Percentiles rank a stretch among this genome's conserved stretches.
phyloP scores from a whole-genome alignment of 305 asterid genomes.

The Fraxinus velutina region DNA sequence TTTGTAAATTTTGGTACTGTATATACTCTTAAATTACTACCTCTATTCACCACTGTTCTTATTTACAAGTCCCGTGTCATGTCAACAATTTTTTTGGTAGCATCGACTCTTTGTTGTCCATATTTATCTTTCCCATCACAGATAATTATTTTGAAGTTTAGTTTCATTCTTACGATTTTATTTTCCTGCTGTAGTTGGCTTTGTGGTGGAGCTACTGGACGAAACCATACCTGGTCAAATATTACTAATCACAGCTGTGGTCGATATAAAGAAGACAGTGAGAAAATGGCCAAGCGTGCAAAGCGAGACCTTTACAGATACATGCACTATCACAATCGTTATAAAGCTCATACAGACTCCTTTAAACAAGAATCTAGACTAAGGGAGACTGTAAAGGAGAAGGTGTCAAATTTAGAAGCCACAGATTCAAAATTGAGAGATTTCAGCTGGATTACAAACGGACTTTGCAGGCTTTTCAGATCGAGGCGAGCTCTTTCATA shows the following conservation, averaged over 20 bases:
- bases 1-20: not conserved
- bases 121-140: not conserved
- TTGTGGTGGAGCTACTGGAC: slow-evolving; percentile 93
- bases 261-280: slow-evolving; percentile 64
- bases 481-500: slow-evolving; percentile 85
- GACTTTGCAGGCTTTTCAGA: slow-evolving; percentile 74
- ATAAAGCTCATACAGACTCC: slow-evolving; percentile 86
- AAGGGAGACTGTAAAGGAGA: slow-evolving; percentile 54
- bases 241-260: slow-evolving; percentile 88
- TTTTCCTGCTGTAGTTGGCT: slow-evolving; percentile 66
- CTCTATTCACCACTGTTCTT: not conserved
- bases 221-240: slow-evolving; percentile 71
- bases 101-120: slow-evolving; percentile 2
- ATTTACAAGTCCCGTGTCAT: not conserved
- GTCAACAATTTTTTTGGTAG: not conserved
- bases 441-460: slow-evolving; percentile 80
- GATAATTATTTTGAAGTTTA: not conserved
- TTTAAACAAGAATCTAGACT: slow-evolving; percentile 68
- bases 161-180: slow-evolving; percentile 20
- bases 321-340: slow-evolving; percentile 84
- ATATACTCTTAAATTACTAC: not conserved
- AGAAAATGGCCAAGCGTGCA: slow-evolving; percentile 61
- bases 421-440: slow-evolving; percentile 58
- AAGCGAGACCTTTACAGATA: slow-evolving; percentile 76
- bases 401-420: slow-evolving; percentile 53